A percentile compares a stretch with the other conserved stretches of the same genome.
These are phyloP conservation scores for Rhizomucor pusillus DNA, from an alignment of 371 early-diverging fungal genomes.

Conservation along the genomic window DNA sequence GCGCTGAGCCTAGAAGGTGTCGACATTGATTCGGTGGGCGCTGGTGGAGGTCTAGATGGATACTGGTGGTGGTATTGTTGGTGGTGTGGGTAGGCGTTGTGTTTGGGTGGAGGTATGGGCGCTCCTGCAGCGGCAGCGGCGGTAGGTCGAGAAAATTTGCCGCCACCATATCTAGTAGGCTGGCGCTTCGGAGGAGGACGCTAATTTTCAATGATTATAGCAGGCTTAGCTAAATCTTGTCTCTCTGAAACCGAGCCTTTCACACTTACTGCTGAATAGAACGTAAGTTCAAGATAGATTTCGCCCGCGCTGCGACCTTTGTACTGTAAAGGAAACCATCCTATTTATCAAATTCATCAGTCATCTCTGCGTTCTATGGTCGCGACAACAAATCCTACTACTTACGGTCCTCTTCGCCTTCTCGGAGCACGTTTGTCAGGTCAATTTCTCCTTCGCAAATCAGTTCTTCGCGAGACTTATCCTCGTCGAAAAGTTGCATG, in stretches of 20 bases:
- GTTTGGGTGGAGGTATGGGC: background rate
- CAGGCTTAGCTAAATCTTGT: too few relatives aligned
- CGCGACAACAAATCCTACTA: background rate
- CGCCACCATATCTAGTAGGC: conserved; percentile 24
- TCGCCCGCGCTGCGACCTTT: conserved; percentile 52
- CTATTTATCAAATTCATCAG: conserved; percentile 11
- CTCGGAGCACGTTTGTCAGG: conserved; percentile 52
- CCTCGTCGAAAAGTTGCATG: conserved; percentile 48
- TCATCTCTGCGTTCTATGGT: background rate
- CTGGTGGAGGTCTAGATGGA: conserved; percentile 12
- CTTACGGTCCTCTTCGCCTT: conserved; percentile 71
- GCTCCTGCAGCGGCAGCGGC: background rate
- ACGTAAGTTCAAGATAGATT: conserved; percentile 57
- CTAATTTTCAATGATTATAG: conserved; percentile 12
- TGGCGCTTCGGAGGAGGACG: conserved; percentile 36
- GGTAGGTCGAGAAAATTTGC: conserved; percentile 9
- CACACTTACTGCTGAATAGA: conserved; percentile 48
- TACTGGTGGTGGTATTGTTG: conserved; percentile 18
- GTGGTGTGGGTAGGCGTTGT: background rate
- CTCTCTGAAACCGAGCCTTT: too few relatives aligned
- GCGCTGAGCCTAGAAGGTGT: conserved; percentile 21
- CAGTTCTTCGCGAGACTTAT: conserved; percentile 51
- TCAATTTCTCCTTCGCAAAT: conserved; percentile 68
- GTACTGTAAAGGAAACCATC: conserved; percentile 54
- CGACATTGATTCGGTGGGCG: conserved; percentile 18